A percentile compares a stretch with the other conserved stretches of the same genome.
phyloP scores from a whole-genome alignment of 768 basidiomycete genomes.

The Leucocoprinus sp. region DNA sequence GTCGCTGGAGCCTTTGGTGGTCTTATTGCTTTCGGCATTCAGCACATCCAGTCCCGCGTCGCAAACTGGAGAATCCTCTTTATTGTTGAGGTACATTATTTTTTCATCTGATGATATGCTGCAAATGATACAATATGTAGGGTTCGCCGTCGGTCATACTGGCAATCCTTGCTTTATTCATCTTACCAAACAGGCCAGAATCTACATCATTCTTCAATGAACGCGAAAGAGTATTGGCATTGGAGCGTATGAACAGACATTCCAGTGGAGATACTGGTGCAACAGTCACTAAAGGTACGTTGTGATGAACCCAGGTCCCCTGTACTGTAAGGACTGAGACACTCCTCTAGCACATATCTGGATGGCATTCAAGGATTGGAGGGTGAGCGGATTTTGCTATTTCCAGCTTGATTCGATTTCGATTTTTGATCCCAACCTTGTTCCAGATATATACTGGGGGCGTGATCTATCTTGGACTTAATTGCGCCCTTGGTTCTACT shows the following conservation, averaged over 20 bases:
- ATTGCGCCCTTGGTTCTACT: constrained; percentile 69
- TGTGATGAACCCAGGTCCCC: not conserved
- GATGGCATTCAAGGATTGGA: constrained; percentile 66
- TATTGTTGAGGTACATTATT: constrained; percentile 56
- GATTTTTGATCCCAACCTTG: constrained; percentile 1
- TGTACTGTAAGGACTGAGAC: constrained; percentile 2
- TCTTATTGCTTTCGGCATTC: constrained; percentile 74
- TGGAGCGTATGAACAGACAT: constrained; percentile 60
- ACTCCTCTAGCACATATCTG: constrained; percentile 43
- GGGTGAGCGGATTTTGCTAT: constrained; percentile 28
- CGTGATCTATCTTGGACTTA: constrained; percentile 71
- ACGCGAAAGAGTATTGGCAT: constrained; percentile 47
- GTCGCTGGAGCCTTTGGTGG: constrained; percentile 82
- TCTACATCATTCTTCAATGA: constrained; percentile 51
- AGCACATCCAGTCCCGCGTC: constrained; percentile 44
- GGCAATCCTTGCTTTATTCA: constrained; percentile 43
- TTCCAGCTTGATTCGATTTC: not conserved
- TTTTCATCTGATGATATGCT: too few species aligned
- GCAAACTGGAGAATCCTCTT: constrained; percentile 59
- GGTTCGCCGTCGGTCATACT: constrained; percentile 62
- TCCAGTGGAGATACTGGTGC: constrained; percentile 60
- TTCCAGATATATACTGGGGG: constrained; percentile 57
- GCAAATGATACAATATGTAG: constrained; percentile 23
- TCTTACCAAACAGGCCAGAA: constrained; percentile 67
- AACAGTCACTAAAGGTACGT: constrained; percentile 50